Percentiles rank a stretch among this genome's conserved stretches.
Conservation (phyloP, 805 yeast genomes). For the Blastobotrys parvus region DNA sequence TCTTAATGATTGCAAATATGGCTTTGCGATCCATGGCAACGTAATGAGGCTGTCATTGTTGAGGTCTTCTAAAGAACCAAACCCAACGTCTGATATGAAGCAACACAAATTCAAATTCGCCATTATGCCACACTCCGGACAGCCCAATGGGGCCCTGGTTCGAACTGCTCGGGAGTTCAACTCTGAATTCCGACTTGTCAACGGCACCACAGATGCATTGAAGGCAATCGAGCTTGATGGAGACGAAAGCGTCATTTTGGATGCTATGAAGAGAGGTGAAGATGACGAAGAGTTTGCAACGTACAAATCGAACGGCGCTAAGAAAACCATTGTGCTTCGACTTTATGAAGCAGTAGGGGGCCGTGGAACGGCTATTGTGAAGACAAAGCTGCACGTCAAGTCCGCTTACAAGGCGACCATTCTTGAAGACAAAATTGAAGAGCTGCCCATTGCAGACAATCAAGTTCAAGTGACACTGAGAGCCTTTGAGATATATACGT, state of each 20-base stretch:
- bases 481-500: no score
- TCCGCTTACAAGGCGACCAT: slow-evolving; percentile 41
- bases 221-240: slow-evolving; percentile 27
- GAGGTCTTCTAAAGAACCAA: slow-evolving; percentile 78
- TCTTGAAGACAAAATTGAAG: slow-evolving; percentile 29
- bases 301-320: no score
- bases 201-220: no score
- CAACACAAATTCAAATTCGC: slow-evolving; percentile 67
- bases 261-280: slow-evolving; percentile 79
- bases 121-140: slow-evolving; percentile 59
- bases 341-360: slow-evolving; percentile 88
- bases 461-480: no score
- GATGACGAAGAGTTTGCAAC: no score
- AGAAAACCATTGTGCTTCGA: slow-evolving; percentile 55
- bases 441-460: no score
- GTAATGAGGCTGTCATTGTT: slow-evolving; percentile 65
- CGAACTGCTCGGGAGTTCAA: slow-evolving; percentile 63
- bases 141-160: slow-evolving; percentile 49
- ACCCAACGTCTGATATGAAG: slow-evolving; percentile 80
- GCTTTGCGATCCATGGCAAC: slow-evolving; percentile 74
- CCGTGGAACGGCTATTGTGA: slow-evolving; percentile 41
- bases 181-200: slow-evolving; percentile 14
- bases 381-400: slow-evolving; percentile 40
- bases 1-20: slow-evolving; percentile 67
- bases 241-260: slow-evolving; percentile 52